Evolutionary conservation across 441 rosid species (phyloP), one percentile per base, ranked within the genome.

Genomic region (Gossypium davidsonii): DNA sequence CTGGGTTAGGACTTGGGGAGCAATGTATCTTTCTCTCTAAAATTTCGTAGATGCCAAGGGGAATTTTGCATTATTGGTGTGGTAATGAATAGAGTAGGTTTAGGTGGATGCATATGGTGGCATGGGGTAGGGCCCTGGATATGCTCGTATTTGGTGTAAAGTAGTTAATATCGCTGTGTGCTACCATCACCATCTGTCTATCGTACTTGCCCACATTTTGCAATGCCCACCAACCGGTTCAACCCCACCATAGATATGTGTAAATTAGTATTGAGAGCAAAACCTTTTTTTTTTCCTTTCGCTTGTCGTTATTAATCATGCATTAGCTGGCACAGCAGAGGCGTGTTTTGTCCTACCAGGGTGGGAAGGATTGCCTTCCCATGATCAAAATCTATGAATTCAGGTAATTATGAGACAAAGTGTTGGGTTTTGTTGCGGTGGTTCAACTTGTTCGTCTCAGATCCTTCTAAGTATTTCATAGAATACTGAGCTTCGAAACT

Each of bases 311-410:
- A 55, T 57, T 61, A 72, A 67, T 52, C 15, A 28, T 71, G 73
- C 46, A 21, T 75, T 82, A 80, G 87, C 89, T 83, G 85, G 89
- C 87, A 58, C 15, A 37, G 66, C 76, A 71, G 74, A 68, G 74
- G 53, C 60, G n/a, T 59, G 72, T 28, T 69, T 75, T 75, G 85
- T 67, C 71, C 55, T 39, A 3, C 60, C 14, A 10, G 51, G 10
- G 64, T 26, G 57, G 42, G 58, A 49, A 15, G 60, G 18, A 20
- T 20, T 68, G 37, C 66, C 12, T 20, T 17, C 70, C 71, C 76
- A 76, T 21, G 39, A 70, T 79, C 79, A 67, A 64, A 64, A 39
- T 31, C 67, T 57, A 21, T 44, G 12, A 52, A 51, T 20, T 72
- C 46, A 18, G 11, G 6, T 17, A 25, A 64, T 70, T 17, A 9